phyloP scores from a whole-genome alignment of 805 yeast genomes.

The Ogataea kodamae region DNA sequence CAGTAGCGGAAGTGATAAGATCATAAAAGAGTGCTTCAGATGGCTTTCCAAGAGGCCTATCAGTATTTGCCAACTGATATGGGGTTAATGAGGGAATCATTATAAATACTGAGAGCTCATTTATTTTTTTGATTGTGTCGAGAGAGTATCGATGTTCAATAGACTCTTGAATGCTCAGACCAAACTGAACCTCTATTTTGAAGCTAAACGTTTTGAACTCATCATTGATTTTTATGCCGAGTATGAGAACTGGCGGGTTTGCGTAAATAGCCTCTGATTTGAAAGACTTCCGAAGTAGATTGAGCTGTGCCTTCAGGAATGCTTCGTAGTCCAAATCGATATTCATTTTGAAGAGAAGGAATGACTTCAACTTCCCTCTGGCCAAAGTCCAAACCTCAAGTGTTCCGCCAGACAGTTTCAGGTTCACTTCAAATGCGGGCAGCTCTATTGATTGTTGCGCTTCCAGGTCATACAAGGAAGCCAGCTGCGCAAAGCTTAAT shows the following conservation, averaged over 20 bases:
- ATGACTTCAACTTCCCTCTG: constrained; percentile 10
- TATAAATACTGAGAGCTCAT: constrained; percentile 13
- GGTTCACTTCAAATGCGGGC: constrained; percentile 11
- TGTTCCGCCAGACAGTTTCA: constrained; percentile 5
- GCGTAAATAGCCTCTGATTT: constrained; percentile 4
- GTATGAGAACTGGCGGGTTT: constrained; percentile 2
- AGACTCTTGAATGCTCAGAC: constrained; percentile 17
- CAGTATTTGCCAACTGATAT: constrained; percentile 19
- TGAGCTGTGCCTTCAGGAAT: constrained; percentile 13
- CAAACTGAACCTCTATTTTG: constrained; percentile 3
- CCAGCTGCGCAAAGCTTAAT: constrained; percentile 1
- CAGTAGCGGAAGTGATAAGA: constrained; percentile 45
- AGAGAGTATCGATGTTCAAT: constrained; percentile 14
- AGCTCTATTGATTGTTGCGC: constrained; percentile 1
- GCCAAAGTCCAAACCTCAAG: constrained; percentile 8
- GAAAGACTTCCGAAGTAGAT: constrained; percentile 7
- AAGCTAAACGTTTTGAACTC: constrained; percentile 1
- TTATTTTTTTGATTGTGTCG: constrained; percentile 22
- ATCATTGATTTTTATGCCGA: constrained; percentile 2
- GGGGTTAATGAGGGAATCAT: constrained; percentile 20
- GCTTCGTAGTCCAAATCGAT: constrained; percentile 11
- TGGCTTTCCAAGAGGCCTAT: constrained; percentile 15
- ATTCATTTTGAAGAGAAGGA: constrained; percentile 5
- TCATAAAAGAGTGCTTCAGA: constrained; percentile 44
- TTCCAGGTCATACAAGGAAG: constrained; percentile 1